Percentiles rank a stretch among this genome's conserved stretches.
phyloP scores from a whole-genome alignment of 202 grass and related monocot genomes.

The Digitaria exilis region DNA sequence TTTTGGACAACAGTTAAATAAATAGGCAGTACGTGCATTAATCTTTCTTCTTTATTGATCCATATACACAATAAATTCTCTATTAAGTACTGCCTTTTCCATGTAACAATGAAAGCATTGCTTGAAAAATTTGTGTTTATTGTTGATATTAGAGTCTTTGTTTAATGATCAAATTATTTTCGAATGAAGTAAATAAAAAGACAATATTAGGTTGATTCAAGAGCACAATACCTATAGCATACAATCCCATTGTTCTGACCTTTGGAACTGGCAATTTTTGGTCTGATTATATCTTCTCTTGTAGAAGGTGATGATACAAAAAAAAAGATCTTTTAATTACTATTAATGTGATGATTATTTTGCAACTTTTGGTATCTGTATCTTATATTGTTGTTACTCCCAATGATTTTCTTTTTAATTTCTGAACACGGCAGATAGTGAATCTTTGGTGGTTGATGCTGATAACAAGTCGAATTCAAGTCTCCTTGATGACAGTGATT shows the following conservation, averaged over 20 bases:
- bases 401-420: slow-evolving; percentile 38
- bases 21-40: neutral
- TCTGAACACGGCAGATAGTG: slow-evolving; percentile 41
- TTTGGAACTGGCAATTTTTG: slow-evolving; percentile 6
- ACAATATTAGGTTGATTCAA: neutral
- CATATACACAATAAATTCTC: neutral
- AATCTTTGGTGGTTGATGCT: slow-evolving; percentile 34
- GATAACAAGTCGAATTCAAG: slow-evolving; percentile 40
- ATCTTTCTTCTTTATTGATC: neutral
- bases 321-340: slow-evolving; percentile 12
- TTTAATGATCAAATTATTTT: neutral
- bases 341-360: neutral
- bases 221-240: neutral
- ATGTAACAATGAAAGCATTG: slow-evolving; percentile 13
- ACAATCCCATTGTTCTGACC: slow-evolving; percentile 12
- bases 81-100: neutral
- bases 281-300: slow-evolving; percentile 11
- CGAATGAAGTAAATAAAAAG: neutral
- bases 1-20: neutral
- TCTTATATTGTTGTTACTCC: slow-evolving; percentile 7
- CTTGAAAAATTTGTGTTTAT: neutral
- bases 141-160: neutral
- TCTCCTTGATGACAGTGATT: slow-evolving; percentile 36
- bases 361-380: slow-evolving; percentile 4
- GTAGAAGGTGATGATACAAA: neutral